phyloP scores from a whole-genome alignment of 2,329 filamentous ascomycete genomes.

The Trichoderma sp. region DNA sequence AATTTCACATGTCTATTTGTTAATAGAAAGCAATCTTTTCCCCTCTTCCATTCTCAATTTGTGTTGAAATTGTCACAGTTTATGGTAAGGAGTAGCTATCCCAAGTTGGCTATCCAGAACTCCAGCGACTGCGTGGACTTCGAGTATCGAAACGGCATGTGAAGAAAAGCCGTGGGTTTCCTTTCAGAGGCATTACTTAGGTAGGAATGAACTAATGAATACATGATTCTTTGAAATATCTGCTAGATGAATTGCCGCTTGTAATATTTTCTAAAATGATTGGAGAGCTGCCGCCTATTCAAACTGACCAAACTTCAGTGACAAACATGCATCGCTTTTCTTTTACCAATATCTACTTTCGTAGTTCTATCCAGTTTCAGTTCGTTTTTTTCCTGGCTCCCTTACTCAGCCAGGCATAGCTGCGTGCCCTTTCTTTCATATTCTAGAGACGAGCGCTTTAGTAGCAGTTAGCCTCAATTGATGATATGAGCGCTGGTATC shows the following conservation, averaged over 20 bases:
- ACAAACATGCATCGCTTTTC: not conserved
- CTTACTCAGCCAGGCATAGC: not conserved
- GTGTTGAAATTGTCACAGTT: no score
- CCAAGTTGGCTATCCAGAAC: no score
- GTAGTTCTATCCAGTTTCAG: not conserved
- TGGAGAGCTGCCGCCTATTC: not conserved
- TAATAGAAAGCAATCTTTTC: no score
- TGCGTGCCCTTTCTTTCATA: not conserved
- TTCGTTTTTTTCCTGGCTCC: not conserved
- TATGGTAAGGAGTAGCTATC: no score
- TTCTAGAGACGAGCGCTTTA: constrained; percentile 18
- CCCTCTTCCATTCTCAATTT: no score
- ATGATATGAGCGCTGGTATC: constrained; percentile 7
- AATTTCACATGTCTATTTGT: no score
- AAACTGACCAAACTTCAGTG: not conserved
- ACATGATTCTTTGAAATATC: no score
- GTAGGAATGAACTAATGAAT: no score
- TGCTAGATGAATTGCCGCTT: not conserved
- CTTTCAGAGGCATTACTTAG: no score
- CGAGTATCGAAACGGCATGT: no score
- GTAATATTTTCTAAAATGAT: not conserved
- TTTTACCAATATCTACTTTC: not conserved
- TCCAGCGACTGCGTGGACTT: no score
- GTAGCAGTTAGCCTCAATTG: constrained; percentile 25
- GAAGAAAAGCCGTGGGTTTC: no score